Evolutionary conservation across 2,329 filamentous ascomycete genomes (phyloP), one percentile per base, ranked within the genome.

Genomic region (Nothopassalora personata): DNA sequence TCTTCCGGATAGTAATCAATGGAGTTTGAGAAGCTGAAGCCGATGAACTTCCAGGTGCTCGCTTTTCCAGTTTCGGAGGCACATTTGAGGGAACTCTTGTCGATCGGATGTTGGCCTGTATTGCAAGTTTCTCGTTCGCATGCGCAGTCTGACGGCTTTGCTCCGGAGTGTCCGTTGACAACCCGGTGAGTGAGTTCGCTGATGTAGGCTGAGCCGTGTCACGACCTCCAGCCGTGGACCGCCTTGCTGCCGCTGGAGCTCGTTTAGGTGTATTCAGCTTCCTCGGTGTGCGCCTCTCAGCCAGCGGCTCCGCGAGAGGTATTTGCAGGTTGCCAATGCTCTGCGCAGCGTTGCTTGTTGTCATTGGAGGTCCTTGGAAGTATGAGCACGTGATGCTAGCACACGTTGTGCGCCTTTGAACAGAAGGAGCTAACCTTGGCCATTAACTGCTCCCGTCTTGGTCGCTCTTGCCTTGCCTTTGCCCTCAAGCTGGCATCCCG

Each of bases 221-320:
- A 43, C 4, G 3, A 7, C 18, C 39, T 15, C 7, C 13, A 15
- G 39, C 9, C 13, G n/a, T 43, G 13, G n/a, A 5, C 13, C 5
- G 8, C 28, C 23, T 49, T n/a, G 61, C 47, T 4, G 57, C 51
- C 3, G n/a, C 51, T 28, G 54, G 59, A 13, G 39, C 28, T 19
- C 54, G 57, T 28, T 30, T 48, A 3, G 60, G 28, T 13, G 51
- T 56, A 31, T 65, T 58, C 30, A 69, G 50, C 53, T 69, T 69
- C 8, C 66, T 56, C 6, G 67, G 67, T 9, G 65, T 69, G 27
- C 61, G 62, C 39, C 59, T 60, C 49, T 64, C 67, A 13, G 66
- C 51, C 5, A 64, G 60, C 1, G 64, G 57, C 56, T 68, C 65
- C 10, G 60, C 51, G 7, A 53, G 47, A 11, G 28, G 45, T 6